phyloP scores from a whole-genome alignment of 805 yeast genomes.

The Wickerhamomyces queroliae region DNA sequence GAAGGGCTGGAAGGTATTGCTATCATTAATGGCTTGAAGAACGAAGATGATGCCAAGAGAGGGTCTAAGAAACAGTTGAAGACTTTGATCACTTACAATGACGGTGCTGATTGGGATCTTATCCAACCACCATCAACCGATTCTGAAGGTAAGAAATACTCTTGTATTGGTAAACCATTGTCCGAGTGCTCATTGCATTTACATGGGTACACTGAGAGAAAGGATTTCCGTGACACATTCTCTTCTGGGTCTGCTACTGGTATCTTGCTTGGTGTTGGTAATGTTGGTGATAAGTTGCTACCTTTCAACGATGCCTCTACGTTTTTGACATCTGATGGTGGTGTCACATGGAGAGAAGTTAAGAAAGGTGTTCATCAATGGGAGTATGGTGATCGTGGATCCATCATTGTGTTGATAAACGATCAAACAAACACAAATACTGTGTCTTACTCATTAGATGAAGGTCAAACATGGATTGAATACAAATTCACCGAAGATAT shows the following conservation, averaged over 20 bases:
- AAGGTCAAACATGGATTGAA: slow-evolving; percentile 72
- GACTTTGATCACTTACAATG: slow-evolving; percentile 78
- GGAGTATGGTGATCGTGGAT: slow-evolving; percentile 97
- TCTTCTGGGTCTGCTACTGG: slow-evolving; percentile 91
- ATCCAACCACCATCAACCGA: slow-evolving; percentile 65
- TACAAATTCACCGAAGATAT: slow-evolving; percentile 53
- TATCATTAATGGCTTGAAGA: slow-evolving; percentile 62
- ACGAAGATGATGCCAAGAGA: slow-evolving; percentile 36
- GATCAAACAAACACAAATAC: slow-evolving; percentile 50
- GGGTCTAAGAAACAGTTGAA: slow-evolving; percentile 53
- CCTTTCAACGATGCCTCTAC: slow-evolving; percentile 54
- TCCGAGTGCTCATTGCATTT: slow-evolving; percentile 73
- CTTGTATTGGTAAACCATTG: slow-evolving; percentile 45
- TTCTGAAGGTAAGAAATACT: slow-evolving; percentile 49
- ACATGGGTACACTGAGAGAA: slow-evolving; percentile 88
- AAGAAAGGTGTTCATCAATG: slow-evolving; percentile 73
- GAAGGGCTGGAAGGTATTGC: slow-evolving; percentile 83
- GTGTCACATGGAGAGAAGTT: slow-evolving; percentile 80
- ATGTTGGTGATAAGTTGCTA: slow-evolving; percentile 64
- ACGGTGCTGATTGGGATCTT: slow-evolving; percentile 83
- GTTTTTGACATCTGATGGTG: slow-evolving; percentile 81
- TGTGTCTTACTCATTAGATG: slow-evolving; percentile 65
- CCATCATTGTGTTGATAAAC: slow-evolving; percentile 68
- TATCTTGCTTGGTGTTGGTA: slow-evolving; percentile 80
- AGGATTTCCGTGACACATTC: slow-evolving; percentile 76